Conservation (phyloP, 139 green algal species). For the Tetradesmus lagerheimii region DNA sequence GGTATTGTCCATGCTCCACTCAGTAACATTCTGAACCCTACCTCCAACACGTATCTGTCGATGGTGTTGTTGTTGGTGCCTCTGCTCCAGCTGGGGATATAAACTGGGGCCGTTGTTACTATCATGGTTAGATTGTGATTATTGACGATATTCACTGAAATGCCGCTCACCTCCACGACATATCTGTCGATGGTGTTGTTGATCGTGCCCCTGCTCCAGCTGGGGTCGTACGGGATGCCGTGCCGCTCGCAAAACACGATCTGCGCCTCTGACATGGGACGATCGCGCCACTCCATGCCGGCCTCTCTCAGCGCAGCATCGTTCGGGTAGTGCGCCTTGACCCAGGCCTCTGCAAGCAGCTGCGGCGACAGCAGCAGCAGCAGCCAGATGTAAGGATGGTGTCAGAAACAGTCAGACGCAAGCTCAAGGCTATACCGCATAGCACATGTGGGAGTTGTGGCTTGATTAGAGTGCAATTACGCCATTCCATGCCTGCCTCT, state of each 20-base stretch:
- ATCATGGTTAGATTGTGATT: too few relatives aligned
- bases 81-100: slow-evolving; percentile 6
- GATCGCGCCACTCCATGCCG: slow-evolving; percentile 31
- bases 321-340: background rate
- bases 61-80: slow-evolving; percentile 14
- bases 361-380: slow-evolving; percentile 26
- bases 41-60: slow-evolving; percentile 40
- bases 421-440: too few relatives aligned
- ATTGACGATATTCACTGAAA: too few relatives aligned
- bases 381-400: background rate
- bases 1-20: background rate
- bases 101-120: too few relatives aligned
- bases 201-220: slow-evolving; percentile 12
- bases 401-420: background rate
- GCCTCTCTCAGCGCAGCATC: background rate
- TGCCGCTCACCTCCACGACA: slow-evolving; percentile 37
- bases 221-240: slow-evolving; percentile 7
- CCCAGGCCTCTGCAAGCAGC: slow-evolving; percentile 24
- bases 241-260: slow-evolving; percentile 33
- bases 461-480: too few relatives aligned
- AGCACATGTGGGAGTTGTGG: background rate
- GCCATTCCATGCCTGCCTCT: too few relatives aligned
- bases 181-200: slow-evolving; percentile 42
- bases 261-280: background rate
- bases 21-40: background rate